These are phyloP conservation scores for Phaeoacremonium minimum DNA, from an alignment of 2,329 filamentous ascomycete species.

Conservation along the genomic window DNA sequence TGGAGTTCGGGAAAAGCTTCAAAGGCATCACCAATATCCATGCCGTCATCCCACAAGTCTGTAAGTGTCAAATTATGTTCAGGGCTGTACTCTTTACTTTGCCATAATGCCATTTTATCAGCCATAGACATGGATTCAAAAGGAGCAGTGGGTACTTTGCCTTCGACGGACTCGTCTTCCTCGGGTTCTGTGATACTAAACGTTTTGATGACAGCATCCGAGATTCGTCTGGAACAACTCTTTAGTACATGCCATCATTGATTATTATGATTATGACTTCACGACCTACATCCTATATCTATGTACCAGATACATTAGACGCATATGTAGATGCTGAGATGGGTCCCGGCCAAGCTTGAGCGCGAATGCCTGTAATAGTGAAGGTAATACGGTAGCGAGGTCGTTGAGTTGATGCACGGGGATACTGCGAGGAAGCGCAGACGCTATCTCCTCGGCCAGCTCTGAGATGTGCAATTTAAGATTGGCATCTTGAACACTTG, in stretches of 20 bases:
- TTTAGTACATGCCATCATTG: neutral
- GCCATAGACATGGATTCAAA: neutral
- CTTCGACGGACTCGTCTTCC: neutral
- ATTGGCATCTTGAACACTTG: neutral
- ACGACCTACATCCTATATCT: constrained; percentile 2
- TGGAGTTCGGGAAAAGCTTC: neutral
- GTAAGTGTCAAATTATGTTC: too few species aligned
- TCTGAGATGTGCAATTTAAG: neutral
- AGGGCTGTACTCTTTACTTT: too few species aligned
- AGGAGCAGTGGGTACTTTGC: too few species aligned
- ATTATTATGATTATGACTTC: neutral
- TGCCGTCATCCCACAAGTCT: neutral
- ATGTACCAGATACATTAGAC: constrained; percentile 1
- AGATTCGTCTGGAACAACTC: neutral
- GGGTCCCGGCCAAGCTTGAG: neutral
- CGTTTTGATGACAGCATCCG: neutral
- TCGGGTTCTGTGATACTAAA: neutral
- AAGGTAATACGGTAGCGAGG: neutral
- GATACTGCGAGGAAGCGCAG: neutral
- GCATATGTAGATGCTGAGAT: neutral
- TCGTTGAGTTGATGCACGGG: neutral
- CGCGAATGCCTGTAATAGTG: neutral
- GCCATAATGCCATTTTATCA: too few species aligned
- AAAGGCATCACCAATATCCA: neutral
- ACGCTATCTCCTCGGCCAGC: neutral